A percentile compares a stretch with the other conserved stretches of the same genome.
These are phyloP conservation scores for Aspergillus caelatus DNA, from an alignment of 2,329 filamentous ascomycete genomes.

Conservation along the genomic window DNA sequence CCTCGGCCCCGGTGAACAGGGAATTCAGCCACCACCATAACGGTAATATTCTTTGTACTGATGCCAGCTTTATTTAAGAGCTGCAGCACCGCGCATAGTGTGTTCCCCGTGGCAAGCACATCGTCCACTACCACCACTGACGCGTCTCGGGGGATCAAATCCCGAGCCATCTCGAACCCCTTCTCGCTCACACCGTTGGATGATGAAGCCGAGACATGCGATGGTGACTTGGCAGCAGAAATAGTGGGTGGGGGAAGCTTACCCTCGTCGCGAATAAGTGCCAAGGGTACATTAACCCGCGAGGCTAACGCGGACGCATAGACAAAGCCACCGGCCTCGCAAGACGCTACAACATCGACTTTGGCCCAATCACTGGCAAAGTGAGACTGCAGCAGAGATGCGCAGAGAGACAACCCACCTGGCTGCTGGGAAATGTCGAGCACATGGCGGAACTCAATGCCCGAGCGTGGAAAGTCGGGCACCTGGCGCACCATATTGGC, in stretches of 20 bases:
- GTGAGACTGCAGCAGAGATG: constrained; percentile 51
- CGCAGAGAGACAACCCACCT: constrained; percentile 56
- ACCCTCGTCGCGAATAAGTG: constrained; percentile 57
- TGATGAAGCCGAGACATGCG: constrained; percentile 57
- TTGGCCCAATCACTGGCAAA: constrained; percentile 53
- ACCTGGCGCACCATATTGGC: constrained; percentile 53
- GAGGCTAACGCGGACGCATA: constrained; percentile 57
- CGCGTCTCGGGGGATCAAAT: constrained; percentile 43
- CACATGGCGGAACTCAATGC: constrained; percentile 61
- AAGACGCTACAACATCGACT: constrained; percentile 53
- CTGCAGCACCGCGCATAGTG: constrained; percentile 56
- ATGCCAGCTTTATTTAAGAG: constrained; percentile 52
- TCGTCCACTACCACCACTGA: constrained; percentile 63
- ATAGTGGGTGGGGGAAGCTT: constrained; percentile 63
- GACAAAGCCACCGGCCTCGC: constrained; percentile 61
- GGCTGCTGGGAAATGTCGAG: constrained; percentile 58
- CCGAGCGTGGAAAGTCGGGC: constrained; percentile 54
- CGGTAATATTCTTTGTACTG: constrained; percentile 41
- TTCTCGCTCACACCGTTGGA: constrained; percentile 29
- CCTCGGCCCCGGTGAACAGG: constrained; percentile 57
- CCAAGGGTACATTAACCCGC: constrained; percentile 47
- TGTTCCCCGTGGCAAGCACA: constrained; percentile 60
- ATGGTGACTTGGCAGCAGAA: constrained; percentile 52
- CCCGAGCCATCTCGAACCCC: constrained; percentile 54
- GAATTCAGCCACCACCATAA: constrained; percentile 63